Evolutionary conservation across 345 rosid species (phyloP), one percentile per base, ranked within the genome.

Genomic region (Anastatica hierochuntica): DNA sequence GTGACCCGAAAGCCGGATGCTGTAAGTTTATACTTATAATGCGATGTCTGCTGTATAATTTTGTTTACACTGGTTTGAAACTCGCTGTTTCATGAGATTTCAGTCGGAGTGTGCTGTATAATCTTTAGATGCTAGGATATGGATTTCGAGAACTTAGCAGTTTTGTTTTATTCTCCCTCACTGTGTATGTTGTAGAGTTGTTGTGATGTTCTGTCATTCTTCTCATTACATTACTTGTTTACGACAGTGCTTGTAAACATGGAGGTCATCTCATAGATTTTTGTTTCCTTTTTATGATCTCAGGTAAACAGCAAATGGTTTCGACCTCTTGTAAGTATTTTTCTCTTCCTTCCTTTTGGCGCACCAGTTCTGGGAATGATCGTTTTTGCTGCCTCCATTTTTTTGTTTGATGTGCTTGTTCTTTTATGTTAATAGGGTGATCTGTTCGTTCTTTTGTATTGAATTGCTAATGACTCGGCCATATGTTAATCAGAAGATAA

Each of bases 281-380:
- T 38, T 42, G 17, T 38, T 75, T 51, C 55, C 30, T 53, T 68
- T 68, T 40, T 24, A 27, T 72, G 43, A 48, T 74, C 50, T 27
- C 95, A 90, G 98, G 88, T 74, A 23, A 82, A 76, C 30, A 77
- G 67, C 76, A 84, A 43, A 68, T 90, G 98, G 98, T 88, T 81
- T 56, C 74, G 56, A 36, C 71, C 56, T 66, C 84, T 57, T 48
- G 96, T 88, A 73, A 87, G 98, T 84, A 49, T 31, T 41, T 42
- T 43, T 71, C 47, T 16, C 33, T 52, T 31, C 43, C 24, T 47
- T 52, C 26, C 18, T 49, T 60, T 53, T 49, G 21, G 3, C 48
- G 14, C 10, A 39, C 43, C 21, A 19, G 16, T 30, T 35, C 49
- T 36, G 23, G 11, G 27, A n/a, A 19, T 35, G 33, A 6, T 27